Conservation (phyloP, 768 basidiomycete species). For the Rhodotorula babjevae region DNA sequence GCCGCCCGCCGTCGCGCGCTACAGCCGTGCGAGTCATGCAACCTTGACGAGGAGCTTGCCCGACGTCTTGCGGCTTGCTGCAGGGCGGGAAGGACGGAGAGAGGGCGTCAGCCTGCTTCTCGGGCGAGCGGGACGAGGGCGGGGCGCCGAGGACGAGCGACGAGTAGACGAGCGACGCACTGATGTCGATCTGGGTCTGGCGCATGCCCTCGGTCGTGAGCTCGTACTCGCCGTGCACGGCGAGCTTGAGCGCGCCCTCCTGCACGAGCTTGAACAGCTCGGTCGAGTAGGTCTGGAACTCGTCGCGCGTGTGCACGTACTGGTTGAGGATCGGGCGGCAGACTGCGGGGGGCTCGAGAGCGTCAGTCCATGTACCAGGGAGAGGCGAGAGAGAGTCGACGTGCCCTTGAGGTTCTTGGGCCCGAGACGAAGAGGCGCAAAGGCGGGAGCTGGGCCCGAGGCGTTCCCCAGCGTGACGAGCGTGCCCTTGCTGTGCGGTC, state of each 20-base stretch:
- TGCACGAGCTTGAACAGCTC: constrained; percentile 62
- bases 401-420: constrained; percentile 74
- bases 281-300: constrained; percentile 61
- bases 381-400: background rate
- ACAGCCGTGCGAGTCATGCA: constrained; percentile 10
- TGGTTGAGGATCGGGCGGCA: constrained; percentile 58
- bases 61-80: constrained; percentile 63
- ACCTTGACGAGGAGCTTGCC: constrained; percentile 85
- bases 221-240: constrained; percentile 66
- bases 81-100: background rate
- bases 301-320: constrained; percentile 67
- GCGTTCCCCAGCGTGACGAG: constrained; percentile 88
- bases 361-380: background rate
- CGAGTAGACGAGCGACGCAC: constrained; percentile 13
- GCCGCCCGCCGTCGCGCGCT: background rate
- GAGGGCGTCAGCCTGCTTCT: background rate
- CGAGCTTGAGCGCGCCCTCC: constrained; percentile 60
- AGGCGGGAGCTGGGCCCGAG: constrained; percentile 72
- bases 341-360: constrained; percentile 14
- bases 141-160: too few species aligned
- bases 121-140: too few species aligned
- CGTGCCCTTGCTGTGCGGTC: constrained; percentile 71
- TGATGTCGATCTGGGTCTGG: constrained; percentile 67
- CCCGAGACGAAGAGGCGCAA: constrained; percentile 65
- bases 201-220: constrained; percentile 75